phyloP scores from a whole-genome alignment of 2,329 filamentous ascomycete genomes.

The Penicillium palitans region DNA sequence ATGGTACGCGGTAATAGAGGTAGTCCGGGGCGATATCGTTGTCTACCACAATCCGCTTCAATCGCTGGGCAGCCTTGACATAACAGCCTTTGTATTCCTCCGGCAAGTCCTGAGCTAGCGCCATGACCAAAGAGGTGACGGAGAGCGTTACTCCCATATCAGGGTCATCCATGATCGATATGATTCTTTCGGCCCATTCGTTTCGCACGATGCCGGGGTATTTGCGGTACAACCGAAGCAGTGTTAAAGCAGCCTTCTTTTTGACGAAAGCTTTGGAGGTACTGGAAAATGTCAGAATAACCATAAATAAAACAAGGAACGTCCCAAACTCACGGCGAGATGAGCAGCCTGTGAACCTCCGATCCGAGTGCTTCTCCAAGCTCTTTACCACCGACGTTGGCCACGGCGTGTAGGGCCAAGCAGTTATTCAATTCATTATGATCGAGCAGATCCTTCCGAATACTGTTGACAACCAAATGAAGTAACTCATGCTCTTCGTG shows the following conservation, averaged over 20 bases:
- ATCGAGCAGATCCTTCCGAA: slow-evolving; percentile 91
- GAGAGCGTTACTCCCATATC: slow-evolving; percentile 94
- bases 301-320: slow-evolving; percentile 37
- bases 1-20: slow-evolving; percentile 99
- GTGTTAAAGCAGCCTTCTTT: slow-evolving; percentile 94
- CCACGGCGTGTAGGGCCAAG: slow-evolving; percentile 92
- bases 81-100: slow-evolving; percentile 94
- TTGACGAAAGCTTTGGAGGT: slow-evolving; percentile 97
- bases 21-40: slow-evolving; percentile 88
- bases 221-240: slow-evolving; percentile 92
- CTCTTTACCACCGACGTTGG: slow-evolving; percentile 93
- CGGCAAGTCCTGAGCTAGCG: slow-evolving; percentile 88
- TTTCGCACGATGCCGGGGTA: slow-evolving; percentile 89
- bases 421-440: slow-evolving; percentile 98
- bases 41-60: slow-evolving; percentile 89
- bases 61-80: slow-evolving; percentile 82
- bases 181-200: slow-evolving; percentile 96
- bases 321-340: slow-evolving; percentile 73
- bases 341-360: slow-evolving; percentile 90
- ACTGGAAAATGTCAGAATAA: slow-evolving; percentile 38
- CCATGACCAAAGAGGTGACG: slow-evolving; percentile 92
- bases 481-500: slow-evolving; percentile 96
- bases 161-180: slow-evolving; percentile 96
- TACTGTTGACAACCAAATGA: slow-evolving; percentile 96
- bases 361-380: slow-evolving; percentile 92